Base-by-base conservation (phyloP, 306 rosid genomes). In the Fragaria vesca region DNA sequence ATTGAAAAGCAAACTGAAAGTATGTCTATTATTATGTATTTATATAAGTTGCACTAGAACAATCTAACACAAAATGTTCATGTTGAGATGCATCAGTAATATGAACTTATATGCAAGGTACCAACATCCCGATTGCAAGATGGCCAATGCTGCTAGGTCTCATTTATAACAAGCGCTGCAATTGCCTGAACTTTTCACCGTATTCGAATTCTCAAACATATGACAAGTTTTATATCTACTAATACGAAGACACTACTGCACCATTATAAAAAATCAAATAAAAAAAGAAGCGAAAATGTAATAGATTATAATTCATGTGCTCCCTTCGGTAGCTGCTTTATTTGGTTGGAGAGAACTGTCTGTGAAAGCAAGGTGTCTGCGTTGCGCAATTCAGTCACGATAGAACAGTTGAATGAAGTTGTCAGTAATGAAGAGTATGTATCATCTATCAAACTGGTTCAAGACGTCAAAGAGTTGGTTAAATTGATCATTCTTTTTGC, bases 401-500 rank as follows among this genome's bases (percentile, higher is more conserved):
- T 12, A 46, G 18, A 54, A 21, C 63, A 26, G 61, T 5, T 32
- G 72, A 3, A 65, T 51, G 78, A 69, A 62, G 16, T 50, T 76
- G 68, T 28, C 38, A 73, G 55, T 28, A 17, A 69, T 58, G 71
- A 66, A 71, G 12, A 13, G 66, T 73, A 2, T 2, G 54, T 58
- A 79, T 38, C 70, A 69, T 81, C 71, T 62, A 26, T 13, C 48
- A 70, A 82, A 77, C 71, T 79, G 69, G 30, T 16, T 55, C 3
- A 46, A 30, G 20, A 43, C 6, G 9, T 51, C 71, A 68, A 68
- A 52, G 42, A 62, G 36, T 26, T 21, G 71, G 51, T 61, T 71
- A 13, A 61, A 75, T 7, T 32, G 20, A 46, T 79, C 80, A 74
- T 75, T 81, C 74, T 65, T 88, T 88, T 86, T 86, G 95, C 85